Evolutionary conservation across 169 alveolate species (phyloP), one percentile per base, ranked within the genome.

Genomic region (Plasmodium gonderi): DNA sequence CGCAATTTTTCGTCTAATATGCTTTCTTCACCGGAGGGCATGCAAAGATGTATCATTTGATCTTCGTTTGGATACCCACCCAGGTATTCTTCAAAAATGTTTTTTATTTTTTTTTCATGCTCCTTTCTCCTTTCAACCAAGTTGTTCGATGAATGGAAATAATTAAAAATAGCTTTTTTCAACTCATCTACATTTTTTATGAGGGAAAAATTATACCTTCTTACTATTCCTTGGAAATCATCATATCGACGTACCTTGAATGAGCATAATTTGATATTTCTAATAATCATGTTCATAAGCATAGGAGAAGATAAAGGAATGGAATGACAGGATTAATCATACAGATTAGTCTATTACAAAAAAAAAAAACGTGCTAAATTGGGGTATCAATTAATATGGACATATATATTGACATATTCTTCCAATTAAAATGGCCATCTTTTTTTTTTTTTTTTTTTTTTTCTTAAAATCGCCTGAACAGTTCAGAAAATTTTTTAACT

Each of bases 401-500:
- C 26, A 54, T 54, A 3, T 54, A 14, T 31, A 2, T 17, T 54
- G 33, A 20, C 23, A 11, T 54, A 31, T 95, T 77, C 3, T 20
- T 20, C 51, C 82, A 85, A 20, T 80, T 80, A 36, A 60, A 67
- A 42, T 69, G 72, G 26, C 47, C 40, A n/a, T 91, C 74, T 36
- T 83, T 42, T 33, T n/a, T n/a, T n/a, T n/a, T n/a, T n/a, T 75
- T 64, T 67, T 91, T 90, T 91, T 89, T 80, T 77, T 89, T 75
- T 68, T 82, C 47, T 95, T 94, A 95, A 33, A 95, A 85, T 67
- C 93, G 95, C 80, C 94, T 95, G 91, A 93, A 94, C 49, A 85
- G 97, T 90, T 94, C 95, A 64, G 95, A 93, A 60, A 90, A 82
- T 17, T 94, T 90, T 42, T 17, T 12, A 7, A n/a, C 33, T 54